Conservation (phyloP, 2,329 filamentous ascomycete genomes). For the Phoma sp. region DNA sequence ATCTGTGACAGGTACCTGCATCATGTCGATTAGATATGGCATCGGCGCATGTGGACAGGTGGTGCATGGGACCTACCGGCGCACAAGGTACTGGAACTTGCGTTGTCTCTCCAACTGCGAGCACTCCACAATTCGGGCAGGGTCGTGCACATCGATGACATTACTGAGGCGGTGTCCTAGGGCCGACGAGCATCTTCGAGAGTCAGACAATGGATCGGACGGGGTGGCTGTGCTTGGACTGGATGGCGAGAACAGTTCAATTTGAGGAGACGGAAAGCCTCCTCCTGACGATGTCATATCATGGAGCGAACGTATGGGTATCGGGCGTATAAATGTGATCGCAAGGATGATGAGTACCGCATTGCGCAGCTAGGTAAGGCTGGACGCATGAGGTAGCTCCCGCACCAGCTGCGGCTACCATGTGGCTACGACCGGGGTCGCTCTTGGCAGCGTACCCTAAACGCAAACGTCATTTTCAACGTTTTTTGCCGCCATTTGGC, state of each 20-base stretch:
- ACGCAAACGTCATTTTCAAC: conserved; percentile 15
- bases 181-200: neutral
- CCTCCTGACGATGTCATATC: conserved; percentile 31
- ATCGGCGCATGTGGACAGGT: neutral
- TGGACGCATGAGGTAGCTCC: conserved; percentile 9
- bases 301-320: conserved; percentile 17
- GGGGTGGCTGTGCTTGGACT: neutral
- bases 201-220: neutral
- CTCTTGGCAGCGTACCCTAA: neutral
- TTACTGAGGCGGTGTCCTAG: conserved; percentile 3
- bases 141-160: conserved; percentile 32
- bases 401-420: conserved; percentile 12
- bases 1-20: conserved; percentile 78
- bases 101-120: conserved; percentile 35
- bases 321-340: conserved; percentile 3
- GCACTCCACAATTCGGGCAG: conserved; percentile 39
- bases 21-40: neutral
- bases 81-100: conserved; percentile 41
- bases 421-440: conserved; percentile 22
- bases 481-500: conserved; percentile 21
- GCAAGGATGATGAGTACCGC: conserved; percentile 13
- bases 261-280: conserved; percentile 15
- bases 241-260: conserved; percentile 2
- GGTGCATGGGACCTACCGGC: conserved; percentile 26
- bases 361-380: conserved; percentile 16